These are phyloP conservation scores for Mycena haematopus DNA, from an alignment of 768 basidiomycete species.

Conservation along the genomic window DNA sequence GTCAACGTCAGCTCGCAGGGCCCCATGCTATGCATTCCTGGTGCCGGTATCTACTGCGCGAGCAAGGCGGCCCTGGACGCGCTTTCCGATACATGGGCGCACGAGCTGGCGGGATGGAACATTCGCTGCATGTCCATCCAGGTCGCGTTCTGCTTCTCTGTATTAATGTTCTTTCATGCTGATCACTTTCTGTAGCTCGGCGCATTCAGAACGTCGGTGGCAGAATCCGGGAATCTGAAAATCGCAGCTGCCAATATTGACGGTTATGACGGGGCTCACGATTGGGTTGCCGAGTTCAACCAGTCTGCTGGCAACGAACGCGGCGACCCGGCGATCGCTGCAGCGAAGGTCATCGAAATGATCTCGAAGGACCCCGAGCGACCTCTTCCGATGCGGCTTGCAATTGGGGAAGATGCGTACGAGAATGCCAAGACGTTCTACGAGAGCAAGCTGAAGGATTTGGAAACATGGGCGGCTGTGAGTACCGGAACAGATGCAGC, in stretches of 20 bases:
- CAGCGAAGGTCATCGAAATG: slow-evolving; percentile 26
- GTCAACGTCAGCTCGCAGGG: slow-evolving; percentile 33
- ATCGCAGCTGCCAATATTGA: slow-evolving; percentile 18
- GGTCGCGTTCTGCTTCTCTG: not conserved
- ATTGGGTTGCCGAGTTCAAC: slow-evolving; percentile 18
- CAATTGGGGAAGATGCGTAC: slow-evolving; percentile 17
- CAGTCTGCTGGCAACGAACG: slow-evolving; percentile 21
- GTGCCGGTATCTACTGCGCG: slow-evolving; percentile 30
- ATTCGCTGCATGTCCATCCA: slow-evolving; percentile 19
- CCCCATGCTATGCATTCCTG: slow-evolving; percentile 15
- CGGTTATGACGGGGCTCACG: slow-evolving; percentile 23
- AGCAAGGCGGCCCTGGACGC: slow-evolving; percentile 32
- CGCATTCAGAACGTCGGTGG: slow-evolving; percentile 29
- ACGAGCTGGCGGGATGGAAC: not conserved
- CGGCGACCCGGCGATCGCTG: slow-evolving; percentile 26
- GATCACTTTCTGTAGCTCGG: slow-evolving; percentile 9
- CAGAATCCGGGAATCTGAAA: slow-evolving; percentile 19
- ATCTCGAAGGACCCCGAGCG: slow-evolving; percentile 9
- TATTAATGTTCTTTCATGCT: not conserved
- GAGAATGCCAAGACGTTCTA: slow-evolving; percentile 4
- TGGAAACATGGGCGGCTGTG: slow-evolving; percentile 18
- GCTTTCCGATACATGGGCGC: slow-evolving; percentile 17
- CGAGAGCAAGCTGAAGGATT: not conserved
- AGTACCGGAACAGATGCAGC: slow-evolving; percentile 23
- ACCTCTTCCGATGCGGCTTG: slow-evolving; percentile 26